Evolutionary conservation across 164 flowering plant species (phyloP).

Genomic region (Piper longum): DNA sequence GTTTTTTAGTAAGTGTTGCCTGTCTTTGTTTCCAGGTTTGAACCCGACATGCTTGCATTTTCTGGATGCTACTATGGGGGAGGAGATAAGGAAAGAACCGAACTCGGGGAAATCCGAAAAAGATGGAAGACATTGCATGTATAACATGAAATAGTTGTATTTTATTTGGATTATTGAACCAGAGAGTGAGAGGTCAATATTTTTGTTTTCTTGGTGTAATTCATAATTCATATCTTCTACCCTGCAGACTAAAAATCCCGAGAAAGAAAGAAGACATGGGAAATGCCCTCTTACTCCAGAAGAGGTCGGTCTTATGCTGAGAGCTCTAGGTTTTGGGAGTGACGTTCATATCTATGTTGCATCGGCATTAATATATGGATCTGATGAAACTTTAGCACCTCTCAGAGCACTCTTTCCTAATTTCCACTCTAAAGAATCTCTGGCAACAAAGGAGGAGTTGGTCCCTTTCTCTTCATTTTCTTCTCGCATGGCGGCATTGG

Average conservation of each 20-base stretch:
- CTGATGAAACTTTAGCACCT: conserved; percentile 82
- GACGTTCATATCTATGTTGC: conserved; percentile 94
- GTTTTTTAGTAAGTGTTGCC: too few relatives aligned
- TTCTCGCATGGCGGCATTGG: conserved; percentile 98
- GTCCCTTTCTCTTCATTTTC: conserved; percentile 61
- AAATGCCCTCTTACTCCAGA: conserved; percentile 96
- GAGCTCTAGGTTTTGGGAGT: conserved; percentile 83
- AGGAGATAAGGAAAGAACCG: conserved; percentile 75
- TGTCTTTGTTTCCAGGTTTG: conserved; percentile 47
- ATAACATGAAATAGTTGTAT: conserved; percentile 13
- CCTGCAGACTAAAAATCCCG: conserved; percentile 65
- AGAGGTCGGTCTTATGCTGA: conserved; percentile 92
- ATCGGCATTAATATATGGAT: conserved; percentile 95
- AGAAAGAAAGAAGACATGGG: conserved; percentile 86
- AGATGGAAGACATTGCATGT: conserved; percentile 99
- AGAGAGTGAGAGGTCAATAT: too few relatives aligned
- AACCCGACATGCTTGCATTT: conserved; percentile 98
- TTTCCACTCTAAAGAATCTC: conserved; percentile 71
- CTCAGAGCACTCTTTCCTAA: conserved; percentile 81
- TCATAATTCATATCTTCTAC: too few relatives aligned
- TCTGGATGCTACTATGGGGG: conserved; percentile 98
- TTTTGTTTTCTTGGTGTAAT: too few relatives aligned
- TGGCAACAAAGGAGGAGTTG: conserved; percentile 68
- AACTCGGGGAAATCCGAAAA: conserved; percentile 64
- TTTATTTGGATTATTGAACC: not conserved